A percentile compares a stretch with the other conserved stretches of the same genome.
Conservation (phyloP, 2,329 filamentous ascomycete species). For the Fusarium kyushuense region DNA sequence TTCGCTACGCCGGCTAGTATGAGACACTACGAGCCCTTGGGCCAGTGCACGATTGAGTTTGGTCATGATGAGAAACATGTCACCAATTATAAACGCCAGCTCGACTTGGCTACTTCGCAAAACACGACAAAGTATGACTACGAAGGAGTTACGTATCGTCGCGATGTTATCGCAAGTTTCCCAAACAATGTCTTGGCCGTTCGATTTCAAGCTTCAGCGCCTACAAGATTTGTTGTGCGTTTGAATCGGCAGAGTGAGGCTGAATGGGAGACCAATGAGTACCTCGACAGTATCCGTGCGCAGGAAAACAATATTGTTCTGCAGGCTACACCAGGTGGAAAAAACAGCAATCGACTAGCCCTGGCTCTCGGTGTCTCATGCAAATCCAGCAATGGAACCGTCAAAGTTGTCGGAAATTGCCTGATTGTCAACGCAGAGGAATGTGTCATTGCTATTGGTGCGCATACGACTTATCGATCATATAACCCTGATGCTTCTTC, state of each 20-base stretch:
- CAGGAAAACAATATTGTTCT: conserved; percentile 30
- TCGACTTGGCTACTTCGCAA: conserved; percentile 55
- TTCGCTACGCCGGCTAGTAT: conserved; percentile 44
- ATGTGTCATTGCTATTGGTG: conserved; percentile 39
- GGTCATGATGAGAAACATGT: conserved; percentile 49
- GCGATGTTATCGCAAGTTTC: conserved; percentile 58
- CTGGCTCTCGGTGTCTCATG: conserved; percentile 31
- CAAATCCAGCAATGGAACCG: neutral
- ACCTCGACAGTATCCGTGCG: conserved; percentile 41
- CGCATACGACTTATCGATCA: conserved; percentile 43
- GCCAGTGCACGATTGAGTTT: conserved; percentile 54
- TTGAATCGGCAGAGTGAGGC: conserved; percentile 42
- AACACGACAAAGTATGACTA: conserved; percentile 54
- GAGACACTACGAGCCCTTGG: conserved; percentile 51
- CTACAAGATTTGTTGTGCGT: conserved; percentile 42
- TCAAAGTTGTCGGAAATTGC: conserved; percentile 36
- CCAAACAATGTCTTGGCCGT: conserved; percentile 54
- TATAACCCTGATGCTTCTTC: conserved; percentile 38
- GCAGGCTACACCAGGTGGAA: conserved; percentile 42
- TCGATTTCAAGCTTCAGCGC: conserved; percentile 36
- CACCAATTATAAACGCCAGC: conserved; percentile 52
- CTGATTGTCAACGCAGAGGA: conserved; percentile 19
- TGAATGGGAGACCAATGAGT: conserved; percentile 46
- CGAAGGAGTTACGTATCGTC: conserved; percentile 47
- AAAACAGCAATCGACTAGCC: conserved; percentile 36